These are phyloP conservation scores for Spergularia marina DNA, from an alignment of 148 eudicot genomes.

Conservation along the genomic window DNA sequence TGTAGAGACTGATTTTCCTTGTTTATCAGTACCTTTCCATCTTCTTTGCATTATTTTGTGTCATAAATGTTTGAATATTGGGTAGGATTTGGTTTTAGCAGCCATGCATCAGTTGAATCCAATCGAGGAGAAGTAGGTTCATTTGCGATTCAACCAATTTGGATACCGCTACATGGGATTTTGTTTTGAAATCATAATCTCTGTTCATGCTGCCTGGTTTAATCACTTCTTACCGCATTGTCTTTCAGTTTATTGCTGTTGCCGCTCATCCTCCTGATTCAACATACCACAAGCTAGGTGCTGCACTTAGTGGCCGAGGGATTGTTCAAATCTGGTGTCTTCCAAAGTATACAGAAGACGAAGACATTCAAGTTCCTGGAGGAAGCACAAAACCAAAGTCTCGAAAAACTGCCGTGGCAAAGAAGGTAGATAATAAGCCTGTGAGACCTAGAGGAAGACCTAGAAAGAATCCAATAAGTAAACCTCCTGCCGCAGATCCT, in stretches of 20 bases:
- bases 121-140: not conserved
- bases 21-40: no score
- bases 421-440: slow-evolving; percentile 31
- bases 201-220: not conserved
- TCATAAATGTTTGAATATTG: no score
- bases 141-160: not conserved
- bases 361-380: slow-evolving; percentile 31
- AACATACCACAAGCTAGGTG: slow-evolving; percentile 86
- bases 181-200: slow-evolving; percentile 5
- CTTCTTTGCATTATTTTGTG: no score
- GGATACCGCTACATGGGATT: not conserved
- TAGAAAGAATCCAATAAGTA: slow-evolving; percentile 35
- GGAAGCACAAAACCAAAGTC: slow-evolving; percentile 30
- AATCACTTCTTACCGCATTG: slow-evolving; percentile 17
- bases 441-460: slow-evolving; percentile 60
- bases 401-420: slow-evolving; percentile 23
- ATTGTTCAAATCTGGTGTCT: slow-evolving; percentile 87
- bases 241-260: slow-evolving; percentile 73
- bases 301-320: slow-evolving; percentile 76
- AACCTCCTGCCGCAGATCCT: slow-evolving; percentile 21
- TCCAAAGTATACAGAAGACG: slow-evolving; percentile 31
- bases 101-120: no score
- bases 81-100: no score
- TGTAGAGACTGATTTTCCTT: no score
- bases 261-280: slow-evolving; percentile 98